Evolutionary conservation across 2,329 filamentous ascomycete genomes (phyloP).

Genomic region (Colletotrichum paranaense): DNA sequence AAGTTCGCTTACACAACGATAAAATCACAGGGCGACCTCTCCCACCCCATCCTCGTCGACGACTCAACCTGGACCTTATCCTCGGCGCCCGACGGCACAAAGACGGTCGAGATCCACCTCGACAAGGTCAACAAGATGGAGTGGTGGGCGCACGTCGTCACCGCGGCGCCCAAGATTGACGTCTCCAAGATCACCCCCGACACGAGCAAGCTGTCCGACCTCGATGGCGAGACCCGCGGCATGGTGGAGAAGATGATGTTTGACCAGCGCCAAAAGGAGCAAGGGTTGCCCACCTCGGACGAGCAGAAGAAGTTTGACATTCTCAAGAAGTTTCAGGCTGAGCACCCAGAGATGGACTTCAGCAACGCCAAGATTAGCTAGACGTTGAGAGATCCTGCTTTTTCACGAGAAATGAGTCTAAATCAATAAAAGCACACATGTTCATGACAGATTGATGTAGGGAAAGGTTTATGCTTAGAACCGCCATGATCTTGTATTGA

Average conservation of each 20-base stretch:
- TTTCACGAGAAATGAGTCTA: not conserved
- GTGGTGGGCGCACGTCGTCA: constrained; percentile 97
- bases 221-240: constrained; percentile 92
- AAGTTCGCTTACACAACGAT: not conserved
- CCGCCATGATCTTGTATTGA: not conserved
- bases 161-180: constrained; percentile 88
- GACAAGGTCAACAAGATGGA: constrained; percentile 98
- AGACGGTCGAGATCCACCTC: constrained; percentile 82
- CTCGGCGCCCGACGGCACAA: constrained; percentile 74
- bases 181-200: constrained; percentile 95
- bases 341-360: constrained; percentile 81
- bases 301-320: constrained; percentile 97
- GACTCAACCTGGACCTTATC: constrained; percentile 96
- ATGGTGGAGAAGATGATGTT: constrained; percentile 99
- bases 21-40: constrained; percentile 78
- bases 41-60: constrained; percentile 81
- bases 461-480: not conserved
- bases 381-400: not conserved
- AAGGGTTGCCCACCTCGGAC: constrained; percentile 87
- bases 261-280: constrained; percentile 97
- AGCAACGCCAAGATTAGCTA: constrained; percentile 73
- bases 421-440: not conserved
- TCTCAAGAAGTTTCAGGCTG: constrained; percentile 89
- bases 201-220: constrained; percentile 88
- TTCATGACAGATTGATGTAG: not conserved